Evolutionary conservation across 202 grass and related monocot genomes (phyloP).

Genomic region (Schoenoplectus triqueter): DNA sequence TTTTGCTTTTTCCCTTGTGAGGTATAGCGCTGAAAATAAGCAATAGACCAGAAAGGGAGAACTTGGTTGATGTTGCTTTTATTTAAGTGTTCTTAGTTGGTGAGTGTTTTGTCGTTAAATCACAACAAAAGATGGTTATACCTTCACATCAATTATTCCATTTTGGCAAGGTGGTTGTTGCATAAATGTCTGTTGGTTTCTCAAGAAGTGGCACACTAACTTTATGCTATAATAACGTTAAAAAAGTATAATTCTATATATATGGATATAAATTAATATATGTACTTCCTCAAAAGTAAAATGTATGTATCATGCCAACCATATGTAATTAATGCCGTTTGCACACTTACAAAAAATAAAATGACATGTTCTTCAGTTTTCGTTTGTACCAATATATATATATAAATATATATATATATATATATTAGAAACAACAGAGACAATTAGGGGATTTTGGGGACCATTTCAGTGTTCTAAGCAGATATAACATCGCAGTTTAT

Average conservation of each 20-base stretch:
- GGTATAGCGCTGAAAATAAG: background rate
- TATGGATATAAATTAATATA: background rate
- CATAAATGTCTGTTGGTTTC: background rate
- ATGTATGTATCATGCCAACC: background rate
- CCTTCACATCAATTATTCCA: constrained; percentile 39
- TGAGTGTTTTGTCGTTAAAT: constrained; percentile 37
- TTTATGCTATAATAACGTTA: background rate
- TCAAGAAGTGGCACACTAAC: background rate
- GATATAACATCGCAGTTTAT: background rate
- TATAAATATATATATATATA: background rate
- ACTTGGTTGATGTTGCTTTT: constrained; percentile 19
- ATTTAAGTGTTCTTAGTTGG: constrained; percentile 25
- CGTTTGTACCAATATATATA: background rate
- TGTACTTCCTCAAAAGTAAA: background rate
- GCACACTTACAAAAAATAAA: background rate
- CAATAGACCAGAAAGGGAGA: constrained; percentile 8
- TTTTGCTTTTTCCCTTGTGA: background rate
- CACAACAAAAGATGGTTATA: constrained; percentile 31
- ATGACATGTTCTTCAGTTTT: background rate
- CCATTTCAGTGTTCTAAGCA: background rate
- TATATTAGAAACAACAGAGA: background rate
- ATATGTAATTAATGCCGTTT: background rate
- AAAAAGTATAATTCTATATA: background rate
- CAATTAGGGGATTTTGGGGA: background rate
- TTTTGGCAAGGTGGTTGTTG: constrained; percentile 25